Conservation (phyloP, 495 filamentous ascomycete genomes). For the Cryomyces minteri region DNA sequence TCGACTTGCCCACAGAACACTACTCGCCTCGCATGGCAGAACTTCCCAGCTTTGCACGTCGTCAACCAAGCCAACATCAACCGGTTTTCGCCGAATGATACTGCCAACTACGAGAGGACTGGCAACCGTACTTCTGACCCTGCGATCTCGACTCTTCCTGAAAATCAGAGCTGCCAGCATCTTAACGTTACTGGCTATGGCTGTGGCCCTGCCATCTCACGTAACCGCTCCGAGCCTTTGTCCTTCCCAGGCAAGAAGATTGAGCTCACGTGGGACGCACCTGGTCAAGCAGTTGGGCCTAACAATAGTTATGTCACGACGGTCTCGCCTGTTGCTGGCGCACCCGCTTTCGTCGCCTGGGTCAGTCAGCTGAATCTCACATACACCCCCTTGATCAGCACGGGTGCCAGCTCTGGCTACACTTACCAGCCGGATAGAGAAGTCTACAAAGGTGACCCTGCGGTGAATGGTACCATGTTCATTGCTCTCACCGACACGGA, state of each 20-base stretch:
- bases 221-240: constrained; percentile 47
- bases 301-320: constrained; percentile 40
- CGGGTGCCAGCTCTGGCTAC: constrained; percentile 34
- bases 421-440: constrained; percentile 49
- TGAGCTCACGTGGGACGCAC: constrained; percentile 50
- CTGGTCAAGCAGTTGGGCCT: constrained; percentile 37
- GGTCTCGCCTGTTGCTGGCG: constrained; percentile 26
- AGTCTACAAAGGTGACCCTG: constrained; percentile 46
- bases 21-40: constrained; percentile 52
- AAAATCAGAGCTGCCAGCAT: constrained; percentile 29
- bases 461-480: constrained; percentile 66
- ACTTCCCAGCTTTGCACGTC: too few relatives aligned
- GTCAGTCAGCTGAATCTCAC: constrained; percentile 69
- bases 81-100: constrained; percentile 27
- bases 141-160: constrained; percentile 22
- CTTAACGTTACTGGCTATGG: constrained; percentile 29
- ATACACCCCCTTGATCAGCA: constrained; percentile 46
- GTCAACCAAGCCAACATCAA: too few relatives aligned
- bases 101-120: constrained; percentile 34
- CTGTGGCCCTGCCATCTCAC: constrained; percentile 44
- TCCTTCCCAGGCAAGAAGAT: constrained; percentile 61
- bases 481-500: constrained; percentile 57
- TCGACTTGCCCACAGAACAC: constrained; percentile 54
- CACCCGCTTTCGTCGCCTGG: constrained; percentile 55
- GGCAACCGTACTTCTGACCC: constrained; percentile 28